Base-by-base conservation (phyloP, 352 stramenopile species). In the Phytophthora sojae region DNA sequence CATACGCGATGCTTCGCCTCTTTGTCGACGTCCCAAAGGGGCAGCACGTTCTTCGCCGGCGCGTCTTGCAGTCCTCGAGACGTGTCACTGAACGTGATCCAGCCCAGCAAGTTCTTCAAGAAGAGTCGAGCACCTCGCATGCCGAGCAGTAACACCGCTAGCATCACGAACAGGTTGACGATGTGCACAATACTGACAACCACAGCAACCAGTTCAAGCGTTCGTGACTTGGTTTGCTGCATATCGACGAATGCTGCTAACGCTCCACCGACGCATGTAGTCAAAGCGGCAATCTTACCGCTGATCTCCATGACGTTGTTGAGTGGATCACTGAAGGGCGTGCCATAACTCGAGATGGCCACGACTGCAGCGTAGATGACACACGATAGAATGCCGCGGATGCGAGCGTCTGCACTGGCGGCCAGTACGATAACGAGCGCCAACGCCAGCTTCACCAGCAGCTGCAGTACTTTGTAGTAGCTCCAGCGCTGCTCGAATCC, bases 401-500 rank as follows among this genome's bases (percentile, higher is more conserved):
- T 49, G 8, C 39, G 39, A 49, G 15, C 39, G 15, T 49, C 39
- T 21, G 14, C 15, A 49, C 39, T 49, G 11, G 39, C 39, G 15
- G 39, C 39, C 39, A 49, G 15, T 21, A 49, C 39, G n/a, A 49
- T 49, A 0, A 49, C 39, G 15, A 49, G 39, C 17, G 14, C 39
- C 15, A 47, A n/a, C 39, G 39, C 12, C 12, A 47, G 17, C n/a
- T 51, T 51, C 19, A 25, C 44, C 0, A 51, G 7, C 15, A 51
- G 44, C 44, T 51, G 44, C 17, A 15, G 17, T 0, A 51, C 44
- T 25, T 51, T 51, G 8, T 51, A 51, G n/a, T 23, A 26, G 44
- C 44, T 51, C 44, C 44, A 51, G n/a, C 44, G 44, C 44, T 51
- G 44, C n/a, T 51, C 44, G 44, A 51, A 51, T 2, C 44, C 44